A percentile compares a stretch with the other conserved stretches of the same genome.
phyloP scores from a whole-genome alignment of 169 alveolate genomes.

The Plasmodium coatneyi region DNA sequence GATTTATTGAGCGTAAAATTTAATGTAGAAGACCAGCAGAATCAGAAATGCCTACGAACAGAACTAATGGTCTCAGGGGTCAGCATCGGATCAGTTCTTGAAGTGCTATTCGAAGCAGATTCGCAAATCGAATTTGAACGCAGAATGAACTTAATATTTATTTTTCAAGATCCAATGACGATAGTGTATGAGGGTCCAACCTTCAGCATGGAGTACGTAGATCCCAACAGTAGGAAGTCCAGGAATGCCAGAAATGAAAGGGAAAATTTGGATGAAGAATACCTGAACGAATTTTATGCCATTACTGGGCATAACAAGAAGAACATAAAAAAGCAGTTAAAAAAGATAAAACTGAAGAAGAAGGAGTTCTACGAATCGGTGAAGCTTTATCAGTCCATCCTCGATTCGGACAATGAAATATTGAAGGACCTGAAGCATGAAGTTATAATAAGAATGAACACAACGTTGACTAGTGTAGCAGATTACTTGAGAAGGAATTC shows the following conservation, averaged over 20 bases:
- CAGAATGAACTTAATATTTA: constrained; percentile 90
- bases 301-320: constrained; percentile 48
- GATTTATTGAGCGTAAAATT: constrained; percentile 87
- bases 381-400: constrained; percentile 78
- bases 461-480: constrained; percentile 37
- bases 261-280: constrained; percentile 27
- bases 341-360: constrained; percentile 29
- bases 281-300: constrained; percentile 38
- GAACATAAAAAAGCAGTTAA: constrained; percentile 23
- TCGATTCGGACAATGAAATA: constrained; percentile 72
- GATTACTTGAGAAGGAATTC: constrained; percentile 2
- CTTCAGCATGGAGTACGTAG: constrained; percentile 81
- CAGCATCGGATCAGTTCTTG: constrained; percentile 92
- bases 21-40: constrained; percentile 86
- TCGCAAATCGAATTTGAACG: constrained; percentile 89
- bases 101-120: constrained; percentile 89
- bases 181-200: constrained; percentile 87
- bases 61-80: constrained; percentile 92
- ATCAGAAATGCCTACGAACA: constrained; percentile 89
- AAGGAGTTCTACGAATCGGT: constrained; percentile 78
- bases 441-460: constrained; percentile 64
- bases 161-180: constrained; percentile 88
- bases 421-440: constrained; percentile 62
- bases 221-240: constrained; percentile 55
- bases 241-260: constrained; percentile 19